Evolutionary conservation across 23 red algal genomes (phyloP), one percentile per base, ranked within the genome.

Genomic region (Gracilariopsis chorda): DNA sequence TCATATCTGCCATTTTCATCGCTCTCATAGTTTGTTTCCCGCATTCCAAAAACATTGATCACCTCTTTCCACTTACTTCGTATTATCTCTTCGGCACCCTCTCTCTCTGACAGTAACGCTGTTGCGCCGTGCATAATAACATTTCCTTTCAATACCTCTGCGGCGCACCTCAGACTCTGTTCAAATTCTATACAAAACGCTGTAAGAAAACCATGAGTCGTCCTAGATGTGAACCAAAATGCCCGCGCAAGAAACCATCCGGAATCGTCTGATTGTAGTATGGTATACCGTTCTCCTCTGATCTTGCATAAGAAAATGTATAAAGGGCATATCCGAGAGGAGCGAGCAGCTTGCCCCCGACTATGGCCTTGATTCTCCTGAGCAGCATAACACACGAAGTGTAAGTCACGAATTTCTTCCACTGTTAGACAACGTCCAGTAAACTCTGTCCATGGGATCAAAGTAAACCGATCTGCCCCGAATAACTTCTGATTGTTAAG

Each of bases 171-270:
- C 32, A 84, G 16, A 0, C 48, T 11, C 13, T 42, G 16, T 8
- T 84, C 59, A 44, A 34, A 84, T 12, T 67, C 34, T 2, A 36
- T n/a, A 20, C 25, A 0, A 47, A 69, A 28, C 0, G 58, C 59
- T 64, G 19, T 14, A 17, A 84, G 14, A 37, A 84, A 84, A 48
- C 12, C 32, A 7, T 68, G 24, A 2, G 53, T 68, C 3, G 80
- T 68, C 24, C 80, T 4, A 4, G 80, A 84, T 9, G 80, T 63
- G 34, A 69, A n/a, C 30, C 23, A 10, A 48, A 84, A 84, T 12
- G 36, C 80, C 23, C 80, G 17, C 0, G n/a, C 57, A 21, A 64
- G 36, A 59, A 84, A 84, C 80, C 80, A 84, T 10, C 32, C 80
- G 0, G 58, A 58, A 25, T 84, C 80, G 19, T 65, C 80, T 3